A percentile compares a stretch with the other conserved stretches of the same genome.
Evolutionary conservation across 352 stramenopile genomes (phyloP).

Genomic region (Blastocystis sp.): DNA sequence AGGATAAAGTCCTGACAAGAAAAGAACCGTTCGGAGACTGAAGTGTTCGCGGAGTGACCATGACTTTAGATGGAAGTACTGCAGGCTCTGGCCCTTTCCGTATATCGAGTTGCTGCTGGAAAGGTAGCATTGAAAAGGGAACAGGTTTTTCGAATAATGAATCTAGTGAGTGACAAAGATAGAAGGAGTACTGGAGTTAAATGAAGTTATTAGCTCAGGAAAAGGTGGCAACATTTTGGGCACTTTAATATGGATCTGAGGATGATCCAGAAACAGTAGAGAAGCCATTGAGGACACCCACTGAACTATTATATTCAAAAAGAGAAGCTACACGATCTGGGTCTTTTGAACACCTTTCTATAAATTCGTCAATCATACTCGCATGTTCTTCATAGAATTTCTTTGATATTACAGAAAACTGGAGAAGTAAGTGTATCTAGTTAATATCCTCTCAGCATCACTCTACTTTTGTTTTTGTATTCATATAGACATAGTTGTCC

Average conservation of each 20-base stretch:
- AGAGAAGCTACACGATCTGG: not conserved
- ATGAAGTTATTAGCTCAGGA: not conserved
- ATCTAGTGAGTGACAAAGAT: not conserved
- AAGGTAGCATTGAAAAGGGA: not conserved
- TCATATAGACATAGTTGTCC: not conserved
- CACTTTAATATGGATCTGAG: not conserved
- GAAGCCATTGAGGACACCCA: not conserved
- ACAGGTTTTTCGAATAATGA: not conserved
- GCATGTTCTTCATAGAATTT: not conserved
- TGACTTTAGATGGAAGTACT: not conserved
- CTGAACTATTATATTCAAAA: not conserved
- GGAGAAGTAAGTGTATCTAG: slow-evolving; percentile 27
- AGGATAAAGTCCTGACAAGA: not conserved
- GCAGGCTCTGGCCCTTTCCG: not conserved
- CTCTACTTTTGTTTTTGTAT: not conserved
- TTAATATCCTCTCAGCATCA: not conserved
- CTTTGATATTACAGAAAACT: slow-evolving; percentile 9
- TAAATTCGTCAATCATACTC: slow-evolving; percentile 15
- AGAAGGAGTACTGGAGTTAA: not conserved
- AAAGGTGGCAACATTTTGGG: not conserved
- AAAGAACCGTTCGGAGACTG: not conserved
- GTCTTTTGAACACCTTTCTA: not conserved
- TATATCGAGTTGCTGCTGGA: not conserved
- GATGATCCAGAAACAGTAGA: not conserved
- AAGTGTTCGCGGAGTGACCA: not conserved